Evolutionary conservation across 2,329 filamentous ascomycete genomes (phyloP).

Genomic region (Botryotinia narcissicola): DNA sequence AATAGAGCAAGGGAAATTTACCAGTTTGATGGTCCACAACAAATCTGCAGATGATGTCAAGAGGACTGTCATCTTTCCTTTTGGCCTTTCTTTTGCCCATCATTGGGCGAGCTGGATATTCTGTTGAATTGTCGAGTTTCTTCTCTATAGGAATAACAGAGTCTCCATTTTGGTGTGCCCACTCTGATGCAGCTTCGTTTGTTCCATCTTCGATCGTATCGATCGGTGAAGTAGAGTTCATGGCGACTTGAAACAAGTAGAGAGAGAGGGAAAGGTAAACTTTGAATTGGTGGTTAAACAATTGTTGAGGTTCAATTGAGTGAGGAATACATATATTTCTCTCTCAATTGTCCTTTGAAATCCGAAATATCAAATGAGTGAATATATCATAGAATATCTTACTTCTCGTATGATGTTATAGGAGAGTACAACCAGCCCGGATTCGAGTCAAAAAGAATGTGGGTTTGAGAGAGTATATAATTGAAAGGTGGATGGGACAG

Average conservation of each 20-base stretch:
- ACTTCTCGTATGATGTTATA: conserved; percentile 6
- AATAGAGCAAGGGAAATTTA: conserved; percentile 44
- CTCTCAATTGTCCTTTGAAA: conserved; percentile 19
- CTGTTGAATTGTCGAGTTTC: conserved; percentile 21
- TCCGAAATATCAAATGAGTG: conserved; percentile 16
- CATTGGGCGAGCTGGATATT: conserved; percentile 23
- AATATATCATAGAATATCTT: conserved; percentile 17
- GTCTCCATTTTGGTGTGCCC: conserved; percentile 27
- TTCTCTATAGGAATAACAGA: conserved; percentile 25
- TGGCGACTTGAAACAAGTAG: conserved; percentile 9
- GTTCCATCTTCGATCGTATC: conserved; percentile 23
- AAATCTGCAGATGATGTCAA: conserved; percentile 63
- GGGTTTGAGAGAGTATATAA: conserved; percentile 11
- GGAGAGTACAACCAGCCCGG: neutral
- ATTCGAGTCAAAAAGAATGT: conserved; percentile 21
- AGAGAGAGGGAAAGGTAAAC: neutral
- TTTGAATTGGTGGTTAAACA: conserved; percentile 1
- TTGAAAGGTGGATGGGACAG: conserved; percentile 14
- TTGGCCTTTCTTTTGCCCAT: conserved; percentile 49
- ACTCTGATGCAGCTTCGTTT: conserved; percentile 25
- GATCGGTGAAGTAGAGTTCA: conserved; percentile 12
- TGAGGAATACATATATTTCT: conserved; percentile 17
- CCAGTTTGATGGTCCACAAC: conserved; percentile 78
- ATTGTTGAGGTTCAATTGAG: conserved; percentile 20
- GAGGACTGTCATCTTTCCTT: conserved; percentile 60